Percentiles rank a stretch among this genome's conserved stretches.
phyloP scores from a whole-genome alignment of 305 asterid species.

The Fraxinus albicans region DNA sequence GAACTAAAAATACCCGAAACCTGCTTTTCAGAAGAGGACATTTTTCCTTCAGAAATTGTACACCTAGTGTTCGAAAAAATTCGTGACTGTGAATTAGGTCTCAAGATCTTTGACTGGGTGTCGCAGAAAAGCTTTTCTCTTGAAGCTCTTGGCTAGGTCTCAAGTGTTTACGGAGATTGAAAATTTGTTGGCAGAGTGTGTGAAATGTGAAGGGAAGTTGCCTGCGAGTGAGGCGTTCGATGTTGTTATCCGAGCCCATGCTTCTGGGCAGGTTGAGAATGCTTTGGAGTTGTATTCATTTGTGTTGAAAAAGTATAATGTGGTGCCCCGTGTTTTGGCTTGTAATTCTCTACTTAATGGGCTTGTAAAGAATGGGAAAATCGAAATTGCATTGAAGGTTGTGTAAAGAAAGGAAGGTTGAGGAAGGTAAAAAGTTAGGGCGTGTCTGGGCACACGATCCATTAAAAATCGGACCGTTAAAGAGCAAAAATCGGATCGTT shows the following conservation, averaged over 20 bases:
- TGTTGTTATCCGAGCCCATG: slow-evolving; percentile 55
- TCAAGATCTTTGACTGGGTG: slow-evolving; percentile 68
- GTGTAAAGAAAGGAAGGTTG: slow-evolving; percentile 73
- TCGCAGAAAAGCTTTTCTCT: slow-evolving; percentile 43
- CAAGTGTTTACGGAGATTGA: slow-evolving; percentile 58
- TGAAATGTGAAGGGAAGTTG: slow-evolving; percentile 54
- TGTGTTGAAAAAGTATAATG: slow-evolving; percentile 37
- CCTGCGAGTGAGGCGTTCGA: slow-evolving; percentile 72
- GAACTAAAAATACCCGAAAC: slow-evolving; percentile 39
- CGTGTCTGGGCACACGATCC: too few species aligned
- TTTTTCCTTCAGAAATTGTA: slow-evolving; percentile 71
- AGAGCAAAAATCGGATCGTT: too few species aligned
- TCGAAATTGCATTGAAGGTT: slow-evolving; percentile 64
- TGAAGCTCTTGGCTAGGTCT: slow-evolving; percentile 67
- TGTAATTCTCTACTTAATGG: slow-evolving; percentile 77
- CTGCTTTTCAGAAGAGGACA: slow-evolving; percentile 55
- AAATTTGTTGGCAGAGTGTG: slow-evolving; percentile 44
- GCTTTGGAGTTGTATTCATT: slow-evolving; percentile 59
- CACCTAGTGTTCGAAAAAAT: slow-evolving; percentile 84
- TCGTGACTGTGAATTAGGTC: slow-evolving; percentile 64
- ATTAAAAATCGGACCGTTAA: too few species aligned
- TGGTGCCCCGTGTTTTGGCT: slow-evolving; percentile 58
- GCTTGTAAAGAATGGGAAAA: slow-evolving; percentile 55
- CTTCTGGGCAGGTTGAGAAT: slow-evolving; percentile 50
- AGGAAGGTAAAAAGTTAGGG: slow-evolving; percentile 46